Percentiles rank a stretch among this genome's conserved stretches.
These are phyloP conservation scores for Xylaria sp. DNA, from an alignment of 2,329 filamentous ascomycete genomes.

Conservation along the genomic window DNA sequence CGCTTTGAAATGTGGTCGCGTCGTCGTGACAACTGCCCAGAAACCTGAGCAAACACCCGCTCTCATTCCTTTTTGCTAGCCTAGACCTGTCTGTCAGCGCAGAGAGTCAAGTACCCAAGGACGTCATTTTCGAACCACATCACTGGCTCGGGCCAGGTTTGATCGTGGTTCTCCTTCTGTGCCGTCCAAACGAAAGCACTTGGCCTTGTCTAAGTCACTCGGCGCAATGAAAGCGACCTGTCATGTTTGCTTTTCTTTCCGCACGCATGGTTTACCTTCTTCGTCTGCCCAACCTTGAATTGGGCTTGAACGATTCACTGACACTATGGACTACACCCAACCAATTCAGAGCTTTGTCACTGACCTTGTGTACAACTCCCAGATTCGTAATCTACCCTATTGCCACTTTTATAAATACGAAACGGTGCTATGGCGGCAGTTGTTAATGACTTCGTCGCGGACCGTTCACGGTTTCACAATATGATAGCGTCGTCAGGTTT, in stretches of 20 bases:
- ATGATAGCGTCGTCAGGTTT: constrained; percentile 69
- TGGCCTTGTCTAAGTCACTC: neutral
- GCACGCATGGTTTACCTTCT: constrained; percentile 7
- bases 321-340: neutral
- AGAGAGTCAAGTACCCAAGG: neutral
- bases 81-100: constrained; percentile 15
- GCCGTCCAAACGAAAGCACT: constrained; percentile 16
- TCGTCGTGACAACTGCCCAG: constrained; percentile 29
- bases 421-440: constrained; percentile 68
- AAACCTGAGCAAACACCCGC: neutral
- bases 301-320: neutral
- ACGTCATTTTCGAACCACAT: constrained; percentile 1
- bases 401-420: constrained; percentile 12
- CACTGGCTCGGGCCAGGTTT: constrained; percentile 2
- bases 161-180: constrained; percentile 17
- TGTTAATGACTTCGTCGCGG: constrained; percentile 78
- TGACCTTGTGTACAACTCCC: constrained; percentile 8
- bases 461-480: constrained; percentile 76
- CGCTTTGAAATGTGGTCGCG: constrained; percentile 35
- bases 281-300: constrained; percentile 9
- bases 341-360: constrained; percentile 5
- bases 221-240: constrained; percentile 16
- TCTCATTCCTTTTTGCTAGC: neutral
- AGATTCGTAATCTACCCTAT: constrained; percentile 28
- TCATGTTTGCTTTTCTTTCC: constrained; percentile 4